Evolutionary conservation across 2,329 filamentous ascomycete genomes (phyloP).

Genomic region (Emmonsia crescens): DNA sequence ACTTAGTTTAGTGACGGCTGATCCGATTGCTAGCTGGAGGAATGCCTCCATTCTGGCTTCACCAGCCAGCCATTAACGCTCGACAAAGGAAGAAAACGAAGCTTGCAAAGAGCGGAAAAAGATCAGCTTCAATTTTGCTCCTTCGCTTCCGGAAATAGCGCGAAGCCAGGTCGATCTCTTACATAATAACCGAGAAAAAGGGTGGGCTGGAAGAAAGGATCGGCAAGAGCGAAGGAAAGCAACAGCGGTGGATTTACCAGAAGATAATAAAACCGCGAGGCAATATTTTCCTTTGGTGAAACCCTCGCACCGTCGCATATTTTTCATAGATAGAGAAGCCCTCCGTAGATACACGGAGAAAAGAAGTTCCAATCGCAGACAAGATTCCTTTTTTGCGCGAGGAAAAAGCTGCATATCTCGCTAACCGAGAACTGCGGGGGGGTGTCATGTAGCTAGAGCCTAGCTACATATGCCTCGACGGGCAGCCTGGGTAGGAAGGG

Average conservation of each 20-base stretch:
- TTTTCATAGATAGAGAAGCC: background rate
- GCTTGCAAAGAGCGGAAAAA: background rate
- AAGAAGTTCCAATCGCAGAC: background rate
- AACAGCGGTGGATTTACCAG: background rate
- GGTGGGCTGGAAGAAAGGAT: background rate
- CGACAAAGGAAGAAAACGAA: background rate
- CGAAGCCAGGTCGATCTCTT: background rate
- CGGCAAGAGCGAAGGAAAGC: background rate
- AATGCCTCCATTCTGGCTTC: background rate
- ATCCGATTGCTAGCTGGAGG: background rate
- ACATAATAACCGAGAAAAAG: background rate
- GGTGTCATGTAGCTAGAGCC: background rate
- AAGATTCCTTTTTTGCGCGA: background rate
- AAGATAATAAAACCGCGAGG: background rate
- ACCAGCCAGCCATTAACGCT: background rate
- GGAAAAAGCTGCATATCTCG: background rate
- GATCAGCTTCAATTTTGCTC: background rate
- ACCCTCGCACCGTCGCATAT: background rate
- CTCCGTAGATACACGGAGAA: too few species aligned
- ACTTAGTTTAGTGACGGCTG: background rate
- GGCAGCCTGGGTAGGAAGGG: background rate
- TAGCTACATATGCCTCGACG: background rate
- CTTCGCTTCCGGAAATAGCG: background rate
- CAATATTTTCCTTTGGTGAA: background rate
- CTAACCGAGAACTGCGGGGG: background rate